Conservation (phyloP, 805 yeast genomes). For the Kazachstania martiniae region DNA sequence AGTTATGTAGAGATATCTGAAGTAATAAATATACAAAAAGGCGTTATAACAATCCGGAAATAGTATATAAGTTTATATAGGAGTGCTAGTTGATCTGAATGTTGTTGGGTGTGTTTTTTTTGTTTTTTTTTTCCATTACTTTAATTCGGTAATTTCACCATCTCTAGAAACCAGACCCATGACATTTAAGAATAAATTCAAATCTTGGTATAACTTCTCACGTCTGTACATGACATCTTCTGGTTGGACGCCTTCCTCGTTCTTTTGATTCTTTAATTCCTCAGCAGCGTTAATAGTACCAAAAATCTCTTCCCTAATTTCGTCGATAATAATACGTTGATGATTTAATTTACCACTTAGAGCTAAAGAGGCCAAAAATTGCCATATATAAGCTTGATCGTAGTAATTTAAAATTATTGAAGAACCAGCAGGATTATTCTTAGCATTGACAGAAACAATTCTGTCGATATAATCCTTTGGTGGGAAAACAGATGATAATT, state of each 20-base stretch:
- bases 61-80: no score
- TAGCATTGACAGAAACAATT: slow-evolving; percentile 5
- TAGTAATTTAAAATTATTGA: slow-evolving; percentile 26
- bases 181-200: slow-evolving; percentile 87
- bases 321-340: slow-evolving; percentile 89
- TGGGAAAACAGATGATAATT: slow-evolving; percentile 73
- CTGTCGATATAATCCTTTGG: slow-evolving; percentile 34
- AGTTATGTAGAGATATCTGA: no score
- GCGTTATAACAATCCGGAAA: no score
- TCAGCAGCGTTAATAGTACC: slow-evolving; percentile 76
- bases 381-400: slow-evolving; percentile 89
- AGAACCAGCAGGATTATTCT: slow-evolving; percentile 7
- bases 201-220: slow-evolving; percentile 59
- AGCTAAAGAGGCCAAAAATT: slow-evolving; percentile 87
- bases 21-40: no score
- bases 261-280: slow-evolving; percentile 21
- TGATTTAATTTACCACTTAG: slow-evolving; percentile 83
- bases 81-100: no score
- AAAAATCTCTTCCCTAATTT: slow-evolving; percentile 85
- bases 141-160: slow-evolving; percentile 73
- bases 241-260: slow-evolving; percentile 8
- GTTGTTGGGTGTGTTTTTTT: no score
- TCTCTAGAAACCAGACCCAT: slow-evolving; percentile 93
- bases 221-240: slow-evolving; percentile 37
- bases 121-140: slow-evolving; percentile 14